Conservation (phyloP, 2,329 filamentous ascomycete genomes). For the Polytolypa hystricis region DNA sequence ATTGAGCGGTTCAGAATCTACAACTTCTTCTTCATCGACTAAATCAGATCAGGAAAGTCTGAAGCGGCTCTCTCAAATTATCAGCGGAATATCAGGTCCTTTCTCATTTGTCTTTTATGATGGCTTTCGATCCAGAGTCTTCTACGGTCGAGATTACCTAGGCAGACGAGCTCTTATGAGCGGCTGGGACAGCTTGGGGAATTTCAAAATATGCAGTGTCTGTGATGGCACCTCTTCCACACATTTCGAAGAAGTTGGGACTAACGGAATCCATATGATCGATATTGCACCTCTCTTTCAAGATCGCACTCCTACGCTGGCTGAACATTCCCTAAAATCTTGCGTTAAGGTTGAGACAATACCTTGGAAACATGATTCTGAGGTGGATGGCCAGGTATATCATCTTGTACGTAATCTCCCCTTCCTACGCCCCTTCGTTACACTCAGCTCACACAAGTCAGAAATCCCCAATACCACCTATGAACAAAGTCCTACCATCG, state of each 20-base stretch:
- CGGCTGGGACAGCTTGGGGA: slow-evolving; percentile 37
- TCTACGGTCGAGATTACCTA: slow-evolving; percentile 77
- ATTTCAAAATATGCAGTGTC: slow-evolving; percentile 59
- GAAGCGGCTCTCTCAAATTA: slow-evolving; percentile 29
- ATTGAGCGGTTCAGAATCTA: slow-evolving; percentile 1
- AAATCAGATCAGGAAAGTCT: slow-evolving; percentile 12
- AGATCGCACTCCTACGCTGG: neutral
- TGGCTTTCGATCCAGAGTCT: slow-evolving; percentile 48
- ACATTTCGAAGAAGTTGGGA: slow-evolving; percentile 69
- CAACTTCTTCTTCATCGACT: slow-evolving; percentile 2
- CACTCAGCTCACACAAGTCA: neutral
- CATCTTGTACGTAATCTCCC: slow-evolving; percentile 20
- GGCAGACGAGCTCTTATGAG: slow-evolving; percentile 71
- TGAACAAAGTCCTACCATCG: slow-evolving; percentile 32
- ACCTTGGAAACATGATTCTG: slow-evolving; percentile 11
- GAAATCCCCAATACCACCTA: slow-evolving; percentile 29
- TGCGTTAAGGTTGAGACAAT: slow-evolving; percentile 7
- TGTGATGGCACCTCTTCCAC: slow-evolving; percentile 40
- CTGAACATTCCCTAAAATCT: neutral
- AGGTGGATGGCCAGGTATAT: neutral
- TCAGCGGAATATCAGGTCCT: slow-evolving; percentile 62
- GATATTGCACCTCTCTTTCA: slow-evolving; percentile 34
- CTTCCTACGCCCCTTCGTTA: neutral
- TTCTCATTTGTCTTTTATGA: slow-evolving; percentile 86
- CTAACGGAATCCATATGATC: slow-evolving; percentile 67